Conservation (phyloP, 139 green algal genomes). For the Nannochloris sp. region DNA sequence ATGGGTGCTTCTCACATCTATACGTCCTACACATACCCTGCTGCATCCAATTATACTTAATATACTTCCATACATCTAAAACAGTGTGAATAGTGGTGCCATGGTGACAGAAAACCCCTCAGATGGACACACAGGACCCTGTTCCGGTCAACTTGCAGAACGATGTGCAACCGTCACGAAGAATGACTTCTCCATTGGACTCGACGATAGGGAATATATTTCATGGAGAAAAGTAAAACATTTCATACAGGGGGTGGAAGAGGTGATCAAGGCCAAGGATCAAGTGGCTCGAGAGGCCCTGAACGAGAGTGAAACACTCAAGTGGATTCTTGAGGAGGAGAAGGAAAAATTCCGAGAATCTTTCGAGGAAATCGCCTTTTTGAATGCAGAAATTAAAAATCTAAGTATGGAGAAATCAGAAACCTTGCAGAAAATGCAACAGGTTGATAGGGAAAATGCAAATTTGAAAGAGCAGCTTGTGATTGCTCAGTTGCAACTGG, state of each 20-base stretch:
- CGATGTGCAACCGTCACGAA: too few relatives aligned
- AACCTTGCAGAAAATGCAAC: constrained; percentile 5
- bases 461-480: background rate
- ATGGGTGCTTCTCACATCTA: too few relatives aligned
- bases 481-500: background rate
- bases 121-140: too few relatives aligned
- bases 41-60: too few relatives aligned
- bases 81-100: too few relatives aligned
- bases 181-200: too few relatives aligned
- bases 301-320: background rate
- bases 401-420: background rate
- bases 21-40: too few relatives aligned
- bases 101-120: too few relatives aligned
- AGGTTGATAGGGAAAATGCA: background rate
- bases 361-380: background rate
- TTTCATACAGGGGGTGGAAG: background rate
- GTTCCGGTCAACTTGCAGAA: too few relatives aligned
- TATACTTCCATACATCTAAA: too few relatives aligned
- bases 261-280: background rate
- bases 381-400: constrained; percentile 9
- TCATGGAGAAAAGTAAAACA: background rate
- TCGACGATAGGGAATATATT: background rate
- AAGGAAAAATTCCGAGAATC: constrained; percentile 14
- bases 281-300: background rate
- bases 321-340: background rate